A percentile compares a stretch with the other conserved stretches of the same genome.
Evolutionary conservation across 768 basidiomycete species (phyloP).

Genomic region (Macrolepiota albuminosa): DNA sequence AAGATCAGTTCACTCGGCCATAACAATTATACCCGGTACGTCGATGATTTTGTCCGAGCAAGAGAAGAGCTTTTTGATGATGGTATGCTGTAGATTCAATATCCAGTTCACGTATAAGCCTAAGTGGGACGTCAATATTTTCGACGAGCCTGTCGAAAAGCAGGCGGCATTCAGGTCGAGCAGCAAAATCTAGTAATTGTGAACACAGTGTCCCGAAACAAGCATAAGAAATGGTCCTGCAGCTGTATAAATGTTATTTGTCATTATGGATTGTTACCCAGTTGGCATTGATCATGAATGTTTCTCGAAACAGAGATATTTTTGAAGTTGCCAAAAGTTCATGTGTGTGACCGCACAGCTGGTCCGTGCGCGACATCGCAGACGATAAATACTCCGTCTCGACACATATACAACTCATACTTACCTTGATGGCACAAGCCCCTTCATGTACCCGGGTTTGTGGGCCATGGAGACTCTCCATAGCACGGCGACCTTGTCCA

Average conservation of each 20-base stretch:
- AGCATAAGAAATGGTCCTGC: neutral
- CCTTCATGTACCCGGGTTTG: slow-evolving; percentile 53
- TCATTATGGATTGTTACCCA: neutral
- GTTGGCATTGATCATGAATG: neutral
- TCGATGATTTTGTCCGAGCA: neutral
- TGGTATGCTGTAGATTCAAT: slow-evolving; percentile 44
- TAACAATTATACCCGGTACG: slow-evolving; percentile 38
- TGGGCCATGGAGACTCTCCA: slow-evolving; percentile 55
- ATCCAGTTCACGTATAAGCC: slow-evolving; percentile 56
- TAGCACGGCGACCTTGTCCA: slow-evolving; percentile 74
- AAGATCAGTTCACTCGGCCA: slow-evolving; percentile 47
- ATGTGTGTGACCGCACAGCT: neutral
- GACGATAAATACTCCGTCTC: neutral
- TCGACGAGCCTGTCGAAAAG: slow-evolving; percentile 58
- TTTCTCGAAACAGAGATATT: neutral
- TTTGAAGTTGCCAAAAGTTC: too few relatives aligned
- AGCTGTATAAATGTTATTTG: slow-evolving; percentile 12
- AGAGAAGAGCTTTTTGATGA: neutral
- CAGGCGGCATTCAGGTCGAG: slow-evolving; percentile 25
- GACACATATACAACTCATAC: slow-evolving; percentile 33
- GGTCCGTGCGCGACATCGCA: neutral
- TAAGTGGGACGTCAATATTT: slow-evolving; percentile 70
- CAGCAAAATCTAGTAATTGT: slow-evolving; percentile 22
- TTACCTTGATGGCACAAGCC: slow-evolving; percentile 63
- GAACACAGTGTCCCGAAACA: too few relatives aligned